phyloP scores from a whole-genome alignment of 305 asterid genomes.

The Rubia tinctorum region DNA sequence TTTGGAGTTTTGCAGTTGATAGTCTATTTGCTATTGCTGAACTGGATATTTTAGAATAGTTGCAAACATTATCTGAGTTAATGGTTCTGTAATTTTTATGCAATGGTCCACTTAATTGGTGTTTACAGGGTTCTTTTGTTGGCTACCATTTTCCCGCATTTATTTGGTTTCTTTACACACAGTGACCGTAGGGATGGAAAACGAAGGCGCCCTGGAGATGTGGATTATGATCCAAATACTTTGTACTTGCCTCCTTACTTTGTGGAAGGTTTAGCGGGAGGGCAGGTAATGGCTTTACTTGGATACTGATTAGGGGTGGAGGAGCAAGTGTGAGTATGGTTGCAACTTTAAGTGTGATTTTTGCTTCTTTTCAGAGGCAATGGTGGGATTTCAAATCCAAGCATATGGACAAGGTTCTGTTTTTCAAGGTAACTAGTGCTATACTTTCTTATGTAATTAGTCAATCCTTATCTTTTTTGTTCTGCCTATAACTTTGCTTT shows the following conservation, averaged over 20 bases:
- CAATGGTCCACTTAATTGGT: background rate
- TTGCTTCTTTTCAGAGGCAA: conserved; percentile 66
- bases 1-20: conserved; percentile 5
- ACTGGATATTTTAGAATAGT: background rate
- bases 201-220: conserved; percentile 63
- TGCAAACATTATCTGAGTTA: background rate
- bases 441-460: conserved; percentile 2
- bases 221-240: conserved; percentile 78
- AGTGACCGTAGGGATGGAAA: conserved; percentile 83
- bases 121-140: background rate
- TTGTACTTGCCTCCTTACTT: conserved; percentile 75
- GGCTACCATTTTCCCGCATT: background rate
- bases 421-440: conserved; percentile 65
- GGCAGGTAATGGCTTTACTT: conserved; percentile 64
- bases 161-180: conserved; percentile 22
- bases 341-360: conserved; percentile 21
- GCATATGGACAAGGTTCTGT: conserved; percentile 98
- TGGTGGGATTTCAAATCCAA: conserved; percentile 99
- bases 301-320: conserved; percentile 7
- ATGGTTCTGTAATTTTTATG: background rate
- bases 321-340: background rate
- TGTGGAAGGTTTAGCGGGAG: conserved; percentile 68
- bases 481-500: conserved; percentile 17
- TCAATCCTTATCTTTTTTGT: background rate
- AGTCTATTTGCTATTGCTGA: background rate